Percentiles rank a stretch among this genome's conserved stretches.
Conservation (phyloP, 1,139 yeast genomes). For the Meyerozyma carpophila region DNA sequence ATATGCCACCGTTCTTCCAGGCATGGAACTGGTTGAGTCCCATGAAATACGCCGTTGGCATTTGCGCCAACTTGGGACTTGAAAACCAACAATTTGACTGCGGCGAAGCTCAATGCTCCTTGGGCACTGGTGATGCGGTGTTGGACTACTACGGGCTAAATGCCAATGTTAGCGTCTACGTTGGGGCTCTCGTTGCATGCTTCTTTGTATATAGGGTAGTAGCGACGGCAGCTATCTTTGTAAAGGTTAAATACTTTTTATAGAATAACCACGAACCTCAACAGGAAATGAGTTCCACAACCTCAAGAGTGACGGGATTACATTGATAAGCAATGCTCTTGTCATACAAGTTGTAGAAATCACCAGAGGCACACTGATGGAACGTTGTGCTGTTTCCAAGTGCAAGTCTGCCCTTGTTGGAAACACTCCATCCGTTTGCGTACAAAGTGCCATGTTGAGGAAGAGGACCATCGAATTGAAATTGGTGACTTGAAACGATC, state of each 20-base stretch:
- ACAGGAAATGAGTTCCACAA: conserved; percentile 1
- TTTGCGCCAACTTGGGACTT: conserved; percentile 34
- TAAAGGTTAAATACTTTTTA: conserved; percentile 21
- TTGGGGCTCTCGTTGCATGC: conserved; percentile 35
- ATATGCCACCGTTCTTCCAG: conserved; percentile 62
- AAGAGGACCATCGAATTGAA: conserved; percentile 43
- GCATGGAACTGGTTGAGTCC: conserved; percentile 75
- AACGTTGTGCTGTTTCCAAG: conserved; percentile 30
- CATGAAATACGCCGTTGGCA: conserved; percentile 61
- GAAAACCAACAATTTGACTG: conserved; percentile 13
- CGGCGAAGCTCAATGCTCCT: conserved; percentile 26
- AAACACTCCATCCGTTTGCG: conserved; percentile 41
- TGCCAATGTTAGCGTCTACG: conserved; percentile 9
- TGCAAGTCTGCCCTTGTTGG: conserved; percentile 31
- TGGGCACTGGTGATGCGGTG: conserved; percentile 46
- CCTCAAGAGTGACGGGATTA: background rate
- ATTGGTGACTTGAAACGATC: conserved; percentile 37
- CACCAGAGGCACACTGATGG: conserved; percentile 42
- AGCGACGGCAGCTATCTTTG: conserved; percentile 21
- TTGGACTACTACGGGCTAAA: conserved; percentile 38
- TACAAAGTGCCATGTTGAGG: conserved; percentile 39
- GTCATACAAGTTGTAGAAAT: conserved; percentile 37
- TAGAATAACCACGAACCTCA: background rate
- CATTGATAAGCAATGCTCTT: conserved; percentile 5
- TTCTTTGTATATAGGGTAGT: conserved; percentile 29